Evolutionary conservation across 1,284 basidiomycete genomes (phyloP).

Genomic region (Ganoderma lucidum): DNA sequence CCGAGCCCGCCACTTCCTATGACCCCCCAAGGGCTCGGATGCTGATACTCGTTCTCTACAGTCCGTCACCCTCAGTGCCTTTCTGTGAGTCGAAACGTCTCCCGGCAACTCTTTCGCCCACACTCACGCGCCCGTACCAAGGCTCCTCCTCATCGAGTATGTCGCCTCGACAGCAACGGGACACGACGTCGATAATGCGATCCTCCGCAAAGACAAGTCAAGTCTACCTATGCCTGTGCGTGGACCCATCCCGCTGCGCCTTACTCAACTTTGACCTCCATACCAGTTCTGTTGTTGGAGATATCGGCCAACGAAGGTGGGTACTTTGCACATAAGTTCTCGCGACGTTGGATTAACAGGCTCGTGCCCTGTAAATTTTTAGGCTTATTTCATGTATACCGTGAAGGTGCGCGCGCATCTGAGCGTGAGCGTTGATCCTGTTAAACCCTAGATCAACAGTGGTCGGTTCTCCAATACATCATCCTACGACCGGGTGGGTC

Average conservation of each 20-base stretch:
- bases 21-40: background rate
- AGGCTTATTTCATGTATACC: conserved; percentile 90
- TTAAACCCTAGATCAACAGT: conserved; percentile 50
- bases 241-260: conserved; percentile 20
- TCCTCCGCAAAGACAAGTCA: conserved; percentile 83
- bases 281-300: conserved; percentile 75
- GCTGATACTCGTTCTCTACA: conserved; percentile 38
- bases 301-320: conserved; percentile 82
- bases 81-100: conserved; percentile 59
- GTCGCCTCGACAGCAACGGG: conserved; percentile 74
- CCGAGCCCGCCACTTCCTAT: background rate
- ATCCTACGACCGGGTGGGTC: conserved; percentile 76
- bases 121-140: conserved; percentile 37
- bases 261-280: background rate
- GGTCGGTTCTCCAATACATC: conserved; percentile 86
- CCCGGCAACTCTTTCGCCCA: background rate
- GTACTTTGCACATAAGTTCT: conserved; percentile 4
- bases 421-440: too few species aligned
- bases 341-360: background rate
- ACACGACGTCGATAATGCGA: conserved; percentile 68
- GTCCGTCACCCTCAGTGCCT: conserved; percentile 82
- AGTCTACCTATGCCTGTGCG: conserved; percentile 77
- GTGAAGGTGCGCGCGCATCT: conserved; percentile 62
- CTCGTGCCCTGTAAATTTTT: background rate
- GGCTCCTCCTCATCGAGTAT: conserved; percentile 85